phyloP scores from a whole-genome alignment of 78 protist genomes.

The Dictyostelium intermedium region DNA sequence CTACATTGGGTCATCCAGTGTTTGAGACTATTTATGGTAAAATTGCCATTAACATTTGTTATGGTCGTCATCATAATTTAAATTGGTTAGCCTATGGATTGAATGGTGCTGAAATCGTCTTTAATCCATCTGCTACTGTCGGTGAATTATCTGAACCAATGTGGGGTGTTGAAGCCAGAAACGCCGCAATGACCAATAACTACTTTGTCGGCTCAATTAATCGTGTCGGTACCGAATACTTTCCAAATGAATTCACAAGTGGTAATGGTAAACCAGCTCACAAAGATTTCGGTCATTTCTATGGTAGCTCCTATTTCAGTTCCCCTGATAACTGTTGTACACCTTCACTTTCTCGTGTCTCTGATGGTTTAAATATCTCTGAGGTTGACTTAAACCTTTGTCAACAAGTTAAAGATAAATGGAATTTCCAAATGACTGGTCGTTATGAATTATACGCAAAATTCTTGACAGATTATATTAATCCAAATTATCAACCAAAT shows the following conservation, averaged over 20 bases:
- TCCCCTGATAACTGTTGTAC: slow-evolving; percentile 93
- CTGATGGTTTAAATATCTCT: slow-evolving; percentile 92
- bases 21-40: slow-evolving; percentile 92
- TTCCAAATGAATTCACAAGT: slow-evolving; percentile 94
- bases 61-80: slow-evolving; percentile 96
- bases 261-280: slow-evolving; percentile 96
- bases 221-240: slow-evolving; percentile 94
- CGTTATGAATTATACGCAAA: slow-evolving; percentile 76
- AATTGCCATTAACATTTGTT: slow-evolving; percentile 96
- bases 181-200: slow-evolving; percentile 86
- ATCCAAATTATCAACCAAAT: slow-evolving; percentile 80
- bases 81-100: slow-evolving; percentile 93
- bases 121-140: slow-evolving; percentile 96
- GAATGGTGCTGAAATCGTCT: slow-evolving; percentile 96
- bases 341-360: slow-evolving; percentile 89
- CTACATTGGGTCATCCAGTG: slow-evolving; percentile 94
- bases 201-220: slow-evolving; percentile 92
- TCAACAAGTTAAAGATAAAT: slow-evolving; percentile 93
- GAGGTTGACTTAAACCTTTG: slow-evolving; percentile 95
- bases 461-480: slow-evolving; percentile 61
- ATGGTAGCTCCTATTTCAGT: slow-evolving; percentile 93
- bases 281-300: slow-evolving; percentile 97
- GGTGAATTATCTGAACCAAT: slow-evolving; percentile 94
- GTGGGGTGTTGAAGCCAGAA: slow-evolving; percentile 96
- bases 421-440: slow-evolving; percentile 92